Conservation (phyloP, 768 basidiomycete genomes). For the Phanerochaete sordida region DNA sequence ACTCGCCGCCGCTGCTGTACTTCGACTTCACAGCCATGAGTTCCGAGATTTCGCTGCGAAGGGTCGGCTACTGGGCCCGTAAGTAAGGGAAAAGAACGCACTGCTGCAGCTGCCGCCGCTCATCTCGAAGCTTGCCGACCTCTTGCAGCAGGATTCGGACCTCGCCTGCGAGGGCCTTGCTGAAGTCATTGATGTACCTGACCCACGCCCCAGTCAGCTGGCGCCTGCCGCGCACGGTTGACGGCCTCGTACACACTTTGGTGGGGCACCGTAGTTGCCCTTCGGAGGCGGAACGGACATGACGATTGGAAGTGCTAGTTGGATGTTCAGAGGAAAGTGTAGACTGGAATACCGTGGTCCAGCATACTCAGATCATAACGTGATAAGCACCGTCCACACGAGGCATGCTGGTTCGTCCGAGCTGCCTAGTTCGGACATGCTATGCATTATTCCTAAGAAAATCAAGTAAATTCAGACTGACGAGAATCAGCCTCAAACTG, state of each 20-base stretch:
- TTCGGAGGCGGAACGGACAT: slow-evolving; percentile 6
- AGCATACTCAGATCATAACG: slow-evolving; percentile 1
- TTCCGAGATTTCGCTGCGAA: slow-evolving; percentile 81
- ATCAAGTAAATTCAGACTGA: not conserved
- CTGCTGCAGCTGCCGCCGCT: slow-evolving; percentile 55
- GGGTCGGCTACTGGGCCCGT: not conserved
- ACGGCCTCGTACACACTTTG: slow-evolving; percentile 9
- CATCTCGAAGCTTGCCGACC: slow-evolving; percentile 58
- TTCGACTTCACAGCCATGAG: slow-evolving; percentile 82
- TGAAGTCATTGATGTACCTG: slow-evolving; percentile 58
- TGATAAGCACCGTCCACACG: not conserved
- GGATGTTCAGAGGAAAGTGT: not conserved
- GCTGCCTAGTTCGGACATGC: not conserved
- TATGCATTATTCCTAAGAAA: not conserved
- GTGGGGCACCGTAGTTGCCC: slow-evolving; percentile 14
- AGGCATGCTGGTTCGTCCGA: not conserved
- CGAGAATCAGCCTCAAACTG: too few species aligned
- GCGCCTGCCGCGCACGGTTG: not conserved
- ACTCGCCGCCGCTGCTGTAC: slow-evolving; percentile 77
- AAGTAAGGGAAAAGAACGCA: slow-evolving; percentile 25
- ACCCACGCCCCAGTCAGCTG: not conserved
- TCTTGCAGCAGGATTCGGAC: slow-evolving; percentile 60
- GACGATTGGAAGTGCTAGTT: not conserved
- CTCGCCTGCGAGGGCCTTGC: slow-evolving; percentile 58
- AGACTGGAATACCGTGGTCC: not conserved